Conservation (phyloP, 768 basidiomycete species). For the Heimioporus sp. region DNA sequence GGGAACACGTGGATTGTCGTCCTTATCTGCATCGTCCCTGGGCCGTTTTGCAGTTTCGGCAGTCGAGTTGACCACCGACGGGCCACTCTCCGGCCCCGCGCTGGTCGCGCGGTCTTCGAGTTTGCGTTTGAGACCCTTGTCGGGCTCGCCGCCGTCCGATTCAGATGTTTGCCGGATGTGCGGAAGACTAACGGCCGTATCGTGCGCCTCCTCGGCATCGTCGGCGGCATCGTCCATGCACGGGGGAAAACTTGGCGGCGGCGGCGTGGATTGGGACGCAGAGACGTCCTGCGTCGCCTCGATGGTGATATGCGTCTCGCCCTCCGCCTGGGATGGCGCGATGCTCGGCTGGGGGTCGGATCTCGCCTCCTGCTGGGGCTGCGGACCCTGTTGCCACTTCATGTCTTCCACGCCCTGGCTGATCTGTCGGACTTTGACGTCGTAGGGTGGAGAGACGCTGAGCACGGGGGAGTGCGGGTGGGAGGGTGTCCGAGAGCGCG, state of each 20-base stretch:
- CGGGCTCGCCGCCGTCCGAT: conserved; percentile 46
- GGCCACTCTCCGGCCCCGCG: conserved; percentile 44
- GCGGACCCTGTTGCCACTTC: conserved; percentile 54
- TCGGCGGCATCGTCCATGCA: conserved; percentile 21
- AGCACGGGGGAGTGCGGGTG: conserved; percentile 26
- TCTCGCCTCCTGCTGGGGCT: conserved; percentile 11
- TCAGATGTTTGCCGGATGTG: conserved; percentile 34
- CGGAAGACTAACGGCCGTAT: conserved; percentile 22
- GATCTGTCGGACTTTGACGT: conserved; percentile 78
- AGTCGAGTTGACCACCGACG: conserved; percentile 20
- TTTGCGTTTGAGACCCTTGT: conserved; percentile 71
- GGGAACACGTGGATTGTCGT: conserved; percentile 58
- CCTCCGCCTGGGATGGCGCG: background rate
- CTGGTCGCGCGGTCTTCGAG: conserved; percentile 66
- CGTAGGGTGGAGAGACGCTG: conserved; percentile 68
- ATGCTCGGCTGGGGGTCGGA: conserved; percentile 7
- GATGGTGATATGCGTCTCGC: conserved; percentile 8
- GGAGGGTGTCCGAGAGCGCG: conserved; percentile 31
- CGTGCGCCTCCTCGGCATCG: conserved; percentile 32
- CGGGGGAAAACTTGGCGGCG: conserved; percentile 16
- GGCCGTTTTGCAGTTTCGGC: conserved; percentile 52
- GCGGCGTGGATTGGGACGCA: conserved; percentile 8
- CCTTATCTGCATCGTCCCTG: conserved; percentile 60
- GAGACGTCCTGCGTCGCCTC: conserved; percentile 13
- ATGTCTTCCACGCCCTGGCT: conserved; percentile 79